Evolutionary conservation across 2,329 filamentous ascomycete species (phyloP), one percentile per base, ranked within the genome.

Genomic region (Juglanconis juglandina): DNA sequence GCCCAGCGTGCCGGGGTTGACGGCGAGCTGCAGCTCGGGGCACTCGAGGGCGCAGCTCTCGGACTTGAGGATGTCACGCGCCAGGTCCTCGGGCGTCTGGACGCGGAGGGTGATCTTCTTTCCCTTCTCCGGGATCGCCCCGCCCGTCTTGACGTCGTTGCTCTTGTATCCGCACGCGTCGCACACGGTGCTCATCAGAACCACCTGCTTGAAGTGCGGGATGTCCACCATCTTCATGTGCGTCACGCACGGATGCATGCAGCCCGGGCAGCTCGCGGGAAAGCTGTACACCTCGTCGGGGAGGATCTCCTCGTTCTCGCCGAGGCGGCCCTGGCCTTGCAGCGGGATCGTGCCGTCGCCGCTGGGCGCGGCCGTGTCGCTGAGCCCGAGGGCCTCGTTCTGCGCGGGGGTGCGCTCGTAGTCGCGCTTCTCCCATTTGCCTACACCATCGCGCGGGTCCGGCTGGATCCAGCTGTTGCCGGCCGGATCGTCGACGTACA

Each of bases 161-260:
- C 90, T 95, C 64, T 92, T 89, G 79, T 98, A 96, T 60, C 94
- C 94, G 72, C 95, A 99, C 73, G 89, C 83, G 34, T 94, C 88
- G 76, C 95, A 99, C 34, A 92, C 88, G 2, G 94, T 98, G 67
- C 88, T 93, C 91, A 96, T 98, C 68, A 99, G 82, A 46, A 97
- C 88, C 3, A 99, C 95, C 71, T 98, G 91, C 77, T 97, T 96
- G 80, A 99, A 99, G 77, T 96, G 90, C 1, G 95, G 95, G 64
- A 99, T 97, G 69, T 96, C 92, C 60, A 98, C 92, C 88, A 96
- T 96, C 80, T 97, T 96, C 92, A 97, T 97, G 75, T 96, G 93
- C 9, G 96, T 96, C 4, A 87, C 87, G 76, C 93, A 97, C 4
- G 86, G 79, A 75, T 90, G 90, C 70, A 88, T 87, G 80, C 95